Percentiles rank a stretch among this genome's conserved stretches.
phyloP scores from a whole-genome alignment of 129 eudicot genomes.

The Arctium minus region DNA sequence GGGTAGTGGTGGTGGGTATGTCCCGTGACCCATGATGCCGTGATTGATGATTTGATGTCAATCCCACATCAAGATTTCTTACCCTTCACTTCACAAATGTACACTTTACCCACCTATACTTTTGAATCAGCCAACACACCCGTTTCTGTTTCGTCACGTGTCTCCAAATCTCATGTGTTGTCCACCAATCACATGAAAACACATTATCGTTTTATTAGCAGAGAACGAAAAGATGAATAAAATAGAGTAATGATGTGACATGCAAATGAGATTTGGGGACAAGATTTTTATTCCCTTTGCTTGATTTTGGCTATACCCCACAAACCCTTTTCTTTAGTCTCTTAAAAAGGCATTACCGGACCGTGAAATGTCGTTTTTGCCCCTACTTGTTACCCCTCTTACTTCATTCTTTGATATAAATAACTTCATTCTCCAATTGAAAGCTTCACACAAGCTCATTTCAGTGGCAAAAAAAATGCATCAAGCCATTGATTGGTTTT shows the following conservation, averaged over 20 bases:
- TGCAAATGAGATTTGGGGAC: neutral
- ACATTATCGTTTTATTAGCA: neutral
- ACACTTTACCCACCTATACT: conserved; percentile 21
- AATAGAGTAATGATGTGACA: neutral
- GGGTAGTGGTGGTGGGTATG: conserved; percentile 23
- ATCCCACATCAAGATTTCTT: conserved; percentile 20
- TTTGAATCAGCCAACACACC: too few relatives aligned
- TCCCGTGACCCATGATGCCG: conserved; percentile 38
- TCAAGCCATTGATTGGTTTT: conserved; percentile 73
- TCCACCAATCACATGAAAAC: neutral
- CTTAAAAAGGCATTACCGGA: conserved; percentile 23
- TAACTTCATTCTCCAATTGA: conserved; percentile 12
- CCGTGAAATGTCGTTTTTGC: conserved; percentile 21
- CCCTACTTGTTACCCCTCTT: neutral
- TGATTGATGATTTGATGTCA: conserved; percentile 75
- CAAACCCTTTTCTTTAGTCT: conserved; percentile 29
- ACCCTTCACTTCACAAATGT: conserved; percentile 23
- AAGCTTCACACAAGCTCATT: conserved; percentile 15
- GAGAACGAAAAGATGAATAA: neutral
- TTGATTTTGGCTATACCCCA: conserved; percentile 28
- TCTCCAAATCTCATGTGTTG: neutral
- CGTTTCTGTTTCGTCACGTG: too few relatives aligned
- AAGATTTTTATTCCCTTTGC: neutral
- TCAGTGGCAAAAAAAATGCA: conserved; percentile 7
- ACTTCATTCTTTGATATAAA: conserved; percentile 10